A percentile compares a stretch with the other conserved stretches of the same genome.
Evolutionary conservation across 2,329 filamentous ascomycete genomes (phyloP).

Genomic region (Akanthomyces uredinophilus): DNA sequence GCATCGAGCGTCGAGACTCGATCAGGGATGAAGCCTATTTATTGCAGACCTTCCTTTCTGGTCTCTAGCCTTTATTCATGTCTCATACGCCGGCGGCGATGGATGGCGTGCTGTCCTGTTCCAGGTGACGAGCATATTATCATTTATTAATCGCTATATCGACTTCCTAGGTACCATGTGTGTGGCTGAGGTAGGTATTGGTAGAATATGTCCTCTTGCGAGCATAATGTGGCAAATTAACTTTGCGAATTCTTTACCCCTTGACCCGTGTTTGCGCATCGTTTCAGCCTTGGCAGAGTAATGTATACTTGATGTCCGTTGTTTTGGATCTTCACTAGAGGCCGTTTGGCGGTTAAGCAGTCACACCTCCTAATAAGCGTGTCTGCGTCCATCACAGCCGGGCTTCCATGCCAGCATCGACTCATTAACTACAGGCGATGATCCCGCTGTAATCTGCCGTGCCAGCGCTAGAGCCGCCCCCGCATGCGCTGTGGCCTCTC

Average conservation of each 20-base stretch:
- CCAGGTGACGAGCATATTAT: too few species aligned
- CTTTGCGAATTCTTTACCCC: background rate
- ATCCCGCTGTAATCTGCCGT: background rate
- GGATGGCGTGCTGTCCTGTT: too few species aligned
- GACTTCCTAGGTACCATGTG: background rate
- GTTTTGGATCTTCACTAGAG: background rate
- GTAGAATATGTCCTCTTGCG: background rate
- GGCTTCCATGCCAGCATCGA: background rate
- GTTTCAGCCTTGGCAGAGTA: slow-evolving; percentile 2
- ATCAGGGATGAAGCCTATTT: background rate
- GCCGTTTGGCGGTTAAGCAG: too few species aligned
- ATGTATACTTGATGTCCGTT: background rate
- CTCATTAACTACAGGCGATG: background rate
- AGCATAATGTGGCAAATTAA: background rate
- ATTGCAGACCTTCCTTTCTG: background rate
- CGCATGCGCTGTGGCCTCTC: background rate
- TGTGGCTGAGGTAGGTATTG: background rate
- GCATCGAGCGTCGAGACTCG: background rate
- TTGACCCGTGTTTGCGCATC: background rate
- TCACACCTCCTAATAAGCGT: background rate
- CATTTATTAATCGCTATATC: background rate
- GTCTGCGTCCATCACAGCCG: background rate
- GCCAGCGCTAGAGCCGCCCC: background rate
- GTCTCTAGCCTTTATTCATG: background rate
- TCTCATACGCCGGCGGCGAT: background rate